Base-by-base conservation (phyloP, 345 rosid genomes). In the Kandelia obovata region DNA sequence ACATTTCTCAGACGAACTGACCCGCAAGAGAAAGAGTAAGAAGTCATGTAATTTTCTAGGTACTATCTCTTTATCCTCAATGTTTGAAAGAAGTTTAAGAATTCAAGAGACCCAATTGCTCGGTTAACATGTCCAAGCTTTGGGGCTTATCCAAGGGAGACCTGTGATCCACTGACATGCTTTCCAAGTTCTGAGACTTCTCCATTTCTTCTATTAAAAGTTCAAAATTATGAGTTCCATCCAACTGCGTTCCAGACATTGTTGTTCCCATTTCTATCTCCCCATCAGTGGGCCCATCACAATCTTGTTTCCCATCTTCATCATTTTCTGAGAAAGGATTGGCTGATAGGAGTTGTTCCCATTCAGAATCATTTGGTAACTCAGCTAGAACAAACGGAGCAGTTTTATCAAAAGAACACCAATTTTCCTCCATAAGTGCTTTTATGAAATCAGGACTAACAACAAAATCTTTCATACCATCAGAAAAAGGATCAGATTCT, bases 301-400 rank as follows among this genome's bases (percentile, higher is more conserved):
- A 55, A 37, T 84, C 85, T 30, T 31, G 62, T 34, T 75, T 76
- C n/a, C 34, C 67, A 49, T 80, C 82, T 20, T 81, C 79, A 23
- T 28, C 13, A 52, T 78, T 78, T 70, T 69, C 83, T 47, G 43
- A 28, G 28, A 83, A 76, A 70, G 87, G 76, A 70, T 83, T 78
- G 53, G 72, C 80, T 73, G 82, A 75, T 77, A 92, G 82, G 64
- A 89, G 85, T 78, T 87, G 83, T 35, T 84, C 97, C 96, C 96
- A 95, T 17, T 87, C 85, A 52, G 88, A 78, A 77, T 88, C 96
- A 59, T 87, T 92, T 23, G 78, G 82, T 31, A 89, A 70, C 71
- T 92, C 98, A 21, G 87, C 89, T 65, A 88, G 78, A 66, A 83
- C 66, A 66, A 87, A 77, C 3, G 96, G 87, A 7, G 72, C 71